phyloP scores from a whole-genome alignment of 2,329 filamentous ascomycete species.

The Pestalotiopsis sp. region DNA sequence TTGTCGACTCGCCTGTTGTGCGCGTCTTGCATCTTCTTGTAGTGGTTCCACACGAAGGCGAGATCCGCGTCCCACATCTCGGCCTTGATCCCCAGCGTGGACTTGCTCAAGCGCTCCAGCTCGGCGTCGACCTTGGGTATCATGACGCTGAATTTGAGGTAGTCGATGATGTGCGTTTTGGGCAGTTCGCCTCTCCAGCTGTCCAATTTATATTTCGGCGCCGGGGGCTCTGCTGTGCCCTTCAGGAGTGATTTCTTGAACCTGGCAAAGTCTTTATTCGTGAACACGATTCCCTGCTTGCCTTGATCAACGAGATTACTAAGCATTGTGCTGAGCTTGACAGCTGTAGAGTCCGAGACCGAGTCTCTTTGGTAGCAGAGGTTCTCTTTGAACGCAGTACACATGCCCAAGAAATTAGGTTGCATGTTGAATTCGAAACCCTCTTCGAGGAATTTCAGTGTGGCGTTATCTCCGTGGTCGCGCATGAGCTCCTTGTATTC shows the following conservation, averaged over 20 bases:
- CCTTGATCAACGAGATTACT: constrained; percentile 58
- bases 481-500: constrained; percentile 47
- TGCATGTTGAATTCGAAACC: constrained; percentile 62
- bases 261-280: constrained; percentile 37
- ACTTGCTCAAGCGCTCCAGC: constrained; percentile 33
- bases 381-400: constrained; percentile 65
- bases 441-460: constrained; percentile 49
- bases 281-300: constrained; percentile 57
- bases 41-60: neutral
- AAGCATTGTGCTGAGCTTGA: constrained; percentile 53
- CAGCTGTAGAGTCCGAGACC: constrained; percentile 45
- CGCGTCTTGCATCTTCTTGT: neutral
- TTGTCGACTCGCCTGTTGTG: neutral
- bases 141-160: constrained; percentile 58
- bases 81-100: constrained; percentile 13
- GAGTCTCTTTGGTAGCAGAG: constrained; percentile 61
- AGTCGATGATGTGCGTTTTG: constrained; percentile 60
- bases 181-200: constrained; percentile 25
- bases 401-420: constrained; percentile 60
- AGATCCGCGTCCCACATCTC: constrained; percentile 41
- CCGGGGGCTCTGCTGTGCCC: constrained; percentile 24
- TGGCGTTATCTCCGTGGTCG: constrained; percentile 20
- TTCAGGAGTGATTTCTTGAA: constrained; percentile 31
- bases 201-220: constrained; percentile 46
- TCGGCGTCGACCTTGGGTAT: constrained; percentile 40